phyloP scores from a whole-genome alignment of 495 filamentous ascomycete species.

The Podospora anserina region DNA sequence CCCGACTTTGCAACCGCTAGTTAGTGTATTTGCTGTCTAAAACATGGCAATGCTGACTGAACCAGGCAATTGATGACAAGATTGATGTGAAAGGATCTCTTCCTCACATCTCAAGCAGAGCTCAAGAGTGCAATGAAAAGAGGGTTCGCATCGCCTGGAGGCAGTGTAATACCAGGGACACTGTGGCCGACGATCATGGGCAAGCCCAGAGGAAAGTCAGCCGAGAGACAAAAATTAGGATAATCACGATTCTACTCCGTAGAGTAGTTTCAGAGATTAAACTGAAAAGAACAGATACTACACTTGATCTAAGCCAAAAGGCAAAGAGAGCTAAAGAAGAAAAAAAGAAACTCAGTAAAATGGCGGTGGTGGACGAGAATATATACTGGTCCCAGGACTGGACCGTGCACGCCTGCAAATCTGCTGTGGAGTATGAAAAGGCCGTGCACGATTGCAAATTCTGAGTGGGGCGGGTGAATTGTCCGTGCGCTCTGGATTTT shows the following conservation, averaged over 20 bases:
- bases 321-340: slow-evolving; percentile 43
- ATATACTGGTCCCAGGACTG: not conserved
- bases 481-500: not conserved
- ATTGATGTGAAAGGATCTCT: slow-evolving; percentile 11
- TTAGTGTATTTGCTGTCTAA: not conserved
- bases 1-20: not conserved
- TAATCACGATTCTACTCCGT: slow-evolving; percentile 77
- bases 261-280: slow-evolving; percentile 73
- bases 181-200: slow-evolving; percentile 65
- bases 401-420: slow-evolving; percentile 2
- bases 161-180: slow-evolving; percentile 89
- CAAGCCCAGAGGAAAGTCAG: slow-evolving; percentile 61
- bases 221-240: slow-evolving; percentile 65
- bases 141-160: slow-evolving; percentile 73
- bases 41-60: not conserved
- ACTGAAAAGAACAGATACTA: slow-evolving; percentile 99
- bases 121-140: slow-evolving; percentile 33
- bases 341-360: slow-evolving; percentile 21
- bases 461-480: not conserved
- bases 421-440: not conserved
- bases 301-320: slow-evolving; percentile 96
- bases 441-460: not conserved
- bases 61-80: not conserved
- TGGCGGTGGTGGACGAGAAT: not conserved
- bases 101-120: slow-evolving; percentile 30